A percentile compares a stretch with the other conserved stretches of the same genome.
phyloP scores from a whole-genome alignment of 306 rosid species.

The Vigna mungo region DNA sequence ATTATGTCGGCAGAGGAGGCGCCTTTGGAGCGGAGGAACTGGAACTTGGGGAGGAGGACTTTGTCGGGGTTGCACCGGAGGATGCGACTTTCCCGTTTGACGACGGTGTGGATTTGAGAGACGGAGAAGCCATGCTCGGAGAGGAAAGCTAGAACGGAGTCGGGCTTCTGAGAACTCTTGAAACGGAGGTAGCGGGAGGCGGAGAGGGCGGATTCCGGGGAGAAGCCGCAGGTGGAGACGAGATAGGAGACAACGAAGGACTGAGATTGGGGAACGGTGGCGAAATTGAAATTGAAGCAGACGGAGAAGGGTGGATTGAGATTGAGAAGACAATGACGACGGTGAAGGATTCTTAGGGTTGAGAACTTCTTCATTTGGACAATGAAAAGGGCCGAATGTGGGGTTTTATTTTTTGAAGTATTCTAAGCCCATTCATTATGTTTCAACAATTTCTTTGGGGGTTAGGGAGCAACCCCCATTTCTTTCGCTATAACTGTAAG shows the following conservation, averaged over 20 bases:
- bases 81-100: not conserved
- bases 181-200: not conserved
- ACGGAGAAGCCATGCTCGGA: not conserved
- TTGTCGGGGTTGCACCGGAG: slow-evolving; percentile 22
- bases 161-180: not conserved
- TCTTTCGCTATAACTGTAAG: too few species aligned
- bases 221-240: slow-evolving; percentile 38
- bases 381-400: too few species aligned
- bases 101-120: not conserved
- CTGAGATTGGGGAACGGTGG: not conserved
- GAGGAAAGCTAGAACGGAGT: slow-evolving; percentile 7
- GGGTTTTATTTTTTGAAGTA: not conserved
- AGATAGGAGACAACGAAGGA: slow-evolving; percentile 50
- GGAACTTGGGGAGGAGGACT: slow-evolving; percentile 34
- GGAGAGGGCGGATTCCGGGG: slow-evolving; percentile 44
- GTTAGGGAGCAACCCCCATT: slow-evolving; percentile 50
- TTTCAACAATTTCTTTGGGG: slow-evolving; percentile 29
- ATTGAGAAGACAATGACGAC: not conserved
- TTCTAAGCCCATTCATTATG: not conserved
- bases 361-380: not conserved
- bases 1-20: slow-evolving; percentile 33
- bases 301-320: not conserved
- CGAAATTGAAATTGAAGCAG: not conserved
- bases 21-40: slow-evolving; percentile 46
- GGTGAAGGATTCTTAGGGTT: not conserved